Conservation (phyloP, 371 early-diverging fungal species). For the Mortierella sp. region DNA sequence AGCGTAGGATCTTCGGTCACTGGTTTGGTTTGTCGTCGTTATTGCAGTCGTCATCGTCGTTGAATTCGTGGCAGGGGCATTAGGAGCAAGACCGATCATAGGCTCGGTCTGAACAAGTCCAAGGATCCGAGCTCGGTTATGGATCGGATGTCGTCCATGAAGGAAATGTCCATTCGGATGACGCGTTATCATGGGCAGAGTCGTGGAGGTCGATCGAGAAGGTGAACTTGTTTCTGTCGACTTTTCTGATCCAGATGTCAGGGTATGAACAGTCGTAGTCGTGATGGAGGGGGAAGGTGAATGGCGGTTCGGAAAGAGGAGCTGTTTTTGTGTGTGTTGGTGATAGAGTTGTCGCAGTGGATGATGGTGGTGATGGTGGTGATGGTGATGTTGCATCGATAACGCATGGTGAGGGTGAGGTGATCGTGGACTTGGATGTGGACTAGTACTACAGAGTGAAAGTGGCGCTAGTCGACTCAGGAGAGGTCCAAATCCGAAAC, state of each 20-base stretch:
- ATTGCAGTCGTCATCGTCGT: no score
- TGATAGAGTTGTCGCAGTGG: slow-evolving; percentile 4
- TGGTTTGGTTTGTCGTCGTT: no score
- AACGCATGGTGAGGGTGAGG: no score
- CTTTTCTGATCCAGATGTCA: neutral
- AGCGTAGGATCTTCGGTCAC: no score
- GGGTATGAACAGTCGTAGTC: neutral
- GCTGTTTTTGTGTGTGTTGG: slow-evolving; percentile 6
- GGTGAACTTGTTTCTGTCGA: neutral
- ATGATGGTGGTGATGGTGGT: slow-evolving; percentile 11
- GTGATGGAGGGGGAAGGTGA: neutral
- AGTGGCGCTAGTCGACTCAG: no score
- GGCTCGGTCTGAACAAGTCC: slow-evolving; percentile 9
- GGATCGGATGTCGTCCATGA: slow-evolving; percentile 43
- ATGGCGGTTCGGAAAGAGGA: neutral
- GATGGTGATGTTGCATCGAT: neutral
- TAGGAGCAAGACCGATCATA: neutral
- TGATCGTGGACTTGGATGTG: no score
- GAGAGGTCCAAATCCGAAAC: no score
- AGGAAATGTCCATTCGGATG: slow-evolving; percentile 48
- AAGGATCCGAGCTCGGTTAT: slow-evolving; percentile 40
- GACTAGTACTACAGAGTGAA: no score
- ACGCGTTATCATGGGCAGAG: slow-evolving; percentile 8
- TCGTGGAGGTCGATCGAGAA: no score
- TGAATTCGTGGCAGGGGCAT: no score